phyloP scores from a whole-genome alignment of 164 flowering plant genomes.

The Vitis amurensis region DNA sequence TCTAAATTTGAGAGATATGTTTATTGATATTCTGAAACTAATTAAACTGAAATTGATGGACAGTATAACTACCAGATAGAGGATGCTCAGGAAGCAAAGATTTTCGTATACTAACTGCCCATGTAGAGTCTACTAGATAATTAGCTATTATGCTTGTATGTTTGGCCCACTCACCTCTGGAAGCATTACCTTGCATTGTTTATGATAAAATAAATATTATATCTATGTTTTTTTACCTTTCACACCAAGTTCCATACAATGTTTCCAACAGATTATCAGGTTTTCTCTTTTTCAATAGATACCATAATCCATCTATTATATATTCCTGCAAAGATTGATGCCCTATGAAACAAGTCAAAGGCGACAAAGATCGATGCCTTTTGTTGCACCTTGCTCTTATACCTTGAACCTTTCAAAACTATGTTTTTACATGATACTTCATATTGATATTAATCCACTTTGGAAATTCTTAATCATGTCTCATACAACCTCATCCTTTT shows the following conservation, averaged over 20 bases:
- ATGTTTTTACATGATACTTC: too few species aligned
- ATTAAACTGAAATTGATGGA: neutral
- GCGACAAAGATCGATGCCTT: conserved; percentile 52
- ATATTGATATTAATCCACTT: too few species aligned
- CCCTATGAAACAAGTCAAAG: conserved; percentile 74
- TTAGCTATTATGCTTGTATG: conserved; percentile 49
- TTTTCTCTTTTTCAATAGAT: conserved; percentile 10
- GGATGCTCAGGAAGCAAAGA: conserved; percentile 75
- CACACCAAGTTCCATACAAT: neutral
- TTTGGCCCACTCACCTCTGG: conserved; percentile 89
- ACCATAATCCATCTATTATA: conserved; percentile 79
- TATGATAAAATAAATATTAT: neutral
- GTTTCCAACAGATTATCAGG: neutral
- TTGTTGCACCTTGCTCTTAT: too few species aligned
- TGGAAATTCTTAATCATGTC: too few species aligned
- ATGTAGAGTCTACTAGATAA: conserved; percentile 61
- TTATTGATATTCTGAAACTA: too few species aligned
- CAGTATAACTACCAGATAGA: conserved; percentile 53
- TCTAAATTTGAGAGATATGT: neutral
- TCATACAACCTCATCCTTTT: too few species aligned
- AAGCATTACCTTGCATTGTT: conserved; percentile 84
- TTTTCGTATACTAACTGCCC: conserved; percentile 51
- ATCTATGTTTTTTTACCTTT: neutral
- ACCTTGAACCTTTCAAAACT: too few species aligned
- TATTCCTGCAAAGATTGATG: conserved; percentile 68